phyloP scores from a whole-genome alignment of 768 basidiomycete species.

The Boletus subparvulus region DNA sequence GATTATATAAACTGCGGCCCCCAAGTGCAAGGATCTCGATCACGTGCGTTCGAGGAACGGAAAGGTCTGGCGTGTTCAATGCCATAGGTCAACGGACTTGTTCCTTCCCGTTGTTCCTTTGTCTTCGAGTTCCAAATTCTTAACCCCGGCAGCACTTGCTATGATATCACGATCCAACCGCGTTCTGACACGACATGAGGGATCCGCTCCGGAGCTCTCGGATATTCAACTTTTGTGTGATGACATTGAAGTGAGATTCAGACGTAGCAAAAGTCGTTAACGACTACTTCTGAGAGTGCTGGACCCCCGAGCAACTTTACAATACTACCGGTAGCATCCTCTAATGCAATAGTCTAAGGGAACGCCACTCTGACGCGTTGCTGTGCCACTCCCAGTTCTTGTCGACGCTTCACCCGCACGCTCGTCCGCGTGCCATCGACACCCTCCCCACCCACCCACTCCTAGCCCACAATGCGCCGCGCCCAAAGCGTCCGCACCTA shows the following conservation, averaged over 20 bases:
- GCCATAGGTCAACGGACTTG: neutral
- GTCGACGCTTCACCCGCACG: too few relatives aligned
- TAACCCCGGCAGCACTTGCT: too few relatives aligned
- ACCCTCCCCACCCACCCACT: neutral
- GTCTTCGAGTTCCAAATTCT: neutral
- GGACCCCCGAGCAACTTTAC: too few relatives aligned
- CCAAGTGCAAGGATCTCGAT: slow-evolving; percentile 2
- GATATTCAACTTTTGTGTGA: neutral
- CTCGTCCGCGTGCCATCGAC: too few relatives aligned
- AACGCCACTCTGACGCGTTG: neutral
- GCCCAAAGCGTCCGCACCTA: slow-evolving; percentile 63
- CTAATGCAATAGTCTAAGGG: too few relatives aligned
- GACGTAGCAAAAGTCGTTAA: too few relatives aligned
- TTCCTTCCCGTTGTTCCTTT: neutral
- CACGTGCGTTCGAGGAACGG: slow-evolving; percentile 9
- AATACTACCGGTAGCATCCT: too few relatives aligned
- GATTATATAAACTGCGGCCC: slow-evolving; percentile 23
- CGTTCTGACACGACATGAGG: too few relatives aligned
- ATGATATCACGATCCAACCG: too few relatives aligned
- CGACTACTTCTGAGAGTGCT: too few relatives aligned
- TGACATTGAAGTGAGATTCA: too few relatives aligned
- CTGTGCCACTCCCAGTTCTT: neutral
- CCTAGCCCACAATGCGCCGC: slow-evolving; percentile 45
- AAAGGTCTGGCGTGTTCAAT: neutral
- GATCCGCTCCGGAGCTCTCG: neutral